Percentiles rank a stretch among this genome's conserved stretches.
phyloP scores from a whole-genome alignment of 495 filamentous ascomycete genomes.

The Aspergillus affinis region DNA sequence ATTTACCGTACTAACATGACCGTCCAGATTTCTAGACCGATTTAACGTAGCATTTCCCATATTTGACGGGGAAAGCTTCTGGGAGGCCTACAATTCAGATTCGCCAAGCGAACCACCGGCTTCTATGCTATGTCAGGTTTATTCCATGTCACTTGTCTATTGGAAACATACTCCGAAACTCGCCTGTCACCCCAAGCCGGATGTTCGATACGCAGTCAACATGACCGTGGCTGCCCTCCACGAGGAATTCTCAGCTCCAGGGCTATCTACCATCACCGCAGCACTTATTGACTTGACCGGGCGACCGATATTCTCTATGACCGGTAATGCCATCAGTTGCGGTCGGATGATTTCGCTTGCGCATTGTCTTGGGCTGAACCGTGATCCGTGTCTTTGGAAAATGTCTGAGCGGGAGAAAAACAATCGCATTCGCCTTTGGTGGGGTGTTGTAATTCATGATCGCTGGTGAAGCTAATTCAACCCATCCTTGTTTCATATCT shows the following conservation, averaged over 20 bases:
- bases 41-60: slow-evolving; percentile 56
- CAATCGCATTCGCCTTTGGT: slow-evolving; percentile 50
- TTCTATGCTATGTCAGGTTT: slow-evolving; percentile 52
- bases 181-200: slow-evolving; percentile 47
- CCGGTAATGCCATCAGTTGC: slow-evolving; percentile 51
- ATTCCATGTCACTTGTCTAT: slow-evolving; percentile 52
- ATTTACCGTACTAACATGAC: slow-evolving; percentile 9
- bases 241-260: slow-evolving; percentile 51
- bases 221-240: slow-evolving; percentile 52
- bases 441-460: slow-evolving; percentile 55
- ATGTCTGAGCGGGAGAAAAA: slow-evolving; percentile 48
- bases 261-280: slow-evolving; percentile 50
- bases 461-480: slow-evolving; percentile 38
- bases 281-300: slow-evolving; percentile 50
- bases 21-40: slow-evolving; percentile 47
- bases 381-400: slow-evolving; percentile 50
- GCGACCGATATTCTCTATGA: slow-evolving; percentile 53
- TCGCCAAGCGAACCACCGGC: slow-evolving; percentile 45
- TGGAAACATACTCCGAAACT: slow-evolving; percentile 50
- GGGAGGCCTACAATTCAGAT: slow-evolving; percentile 45
- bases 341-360: slow-evolving; percentile 51
- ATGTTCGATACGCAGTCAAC: slow-evolving; percentile 51
- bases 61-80: slow-evolving; percentile 50
- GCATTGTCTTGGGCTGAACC: slow-evolving; percentile 52
- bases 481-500: background rate